Conservation (phyloP, 352 stramenopile genomes). For the Thraustochytrium sp. region DNA sequence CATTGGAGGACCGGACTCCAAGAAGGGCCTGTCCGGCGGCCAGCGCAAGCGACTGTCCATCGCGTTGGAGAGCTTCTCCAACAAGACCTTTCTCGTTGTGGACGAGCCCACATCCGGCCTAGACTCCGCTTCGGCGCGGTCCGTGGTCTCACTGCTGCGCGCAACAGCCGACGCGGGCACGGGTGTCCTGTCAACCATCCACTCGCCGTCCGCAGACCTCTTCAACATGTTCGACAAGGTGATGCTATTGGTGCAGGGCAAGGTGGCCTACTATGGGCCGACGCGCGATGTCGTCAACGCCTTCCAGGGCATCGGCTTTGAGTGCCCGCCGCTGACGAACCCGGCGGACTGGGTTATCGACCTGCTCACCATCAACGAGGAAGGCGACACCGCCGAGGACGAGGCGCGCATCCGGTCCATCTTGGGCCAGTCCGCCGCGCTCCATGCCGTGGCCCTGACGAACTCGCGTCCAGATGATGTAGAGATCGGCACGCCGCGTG, state of each 20-base stretch:
- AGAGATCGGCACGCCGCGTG: no score
- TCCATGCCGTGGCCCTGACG: no score
- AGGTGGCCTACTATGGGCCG: background rate
- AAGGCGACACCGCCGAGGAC: background rate
- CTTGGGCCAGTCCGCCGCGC: background rate
- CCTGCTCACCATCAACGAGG: background rate
- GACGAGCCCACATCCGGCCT: slow-evolving; percentile 20
- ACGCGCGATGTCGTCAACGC: background rate
- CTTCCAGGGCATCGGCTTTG: background rate
- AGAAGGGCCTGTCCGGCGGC: slow-evolving; percentile 3
- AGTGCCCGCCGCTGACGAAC: background rate
- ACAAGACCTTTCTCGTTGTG: background rate
- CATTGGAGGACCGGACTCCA: background rate
- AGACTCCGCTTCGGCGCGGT: background rate
- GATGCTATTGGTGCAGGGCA: background rate
- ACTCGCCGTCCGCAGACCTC: background rate
- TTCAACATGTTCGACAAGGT: slow-evolving; percentile 23
- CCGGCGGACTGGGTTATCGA: background rate
- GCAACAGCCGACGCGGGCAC: background rate
- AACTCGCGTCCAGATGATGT: no score
- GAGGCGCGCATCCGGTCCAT: background rate
- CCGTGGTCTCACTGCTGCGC: background rate
- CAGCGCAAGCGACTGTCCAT: slow-evolving; percentile 31
- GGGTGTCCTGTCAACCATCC: background rate
- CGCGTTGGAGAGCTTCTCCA: background rate